Evolutionary conservation across 2,329 filamentous ascomycete species (phyloP), one percentile per base, ranked within the genome.

Genomic region (Colletotrichum sojae): DNA sequence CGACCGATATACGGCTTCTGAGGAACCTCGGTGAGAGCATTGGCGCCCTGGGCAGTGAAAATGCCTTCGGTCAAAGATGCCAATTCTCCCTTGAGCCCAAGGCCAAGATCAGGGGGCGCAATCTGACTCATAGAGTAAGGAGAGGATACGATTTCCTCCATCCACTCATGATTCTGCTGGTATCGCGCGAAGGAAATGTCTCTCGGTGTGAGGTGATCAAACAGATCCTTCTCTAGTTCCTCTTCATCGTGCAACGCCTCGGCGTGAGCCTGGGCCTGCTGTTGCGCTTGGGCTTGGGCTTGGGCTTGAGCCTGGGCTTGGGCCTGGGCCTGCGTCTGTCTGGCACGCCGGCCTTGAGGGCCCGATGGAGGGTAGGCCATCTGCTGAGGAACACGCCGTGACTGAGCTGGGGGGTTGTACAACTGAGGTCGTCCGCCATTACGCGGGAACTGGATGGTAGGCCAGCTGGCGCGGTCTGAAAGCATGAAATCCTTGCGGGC

Each of bases 121-220:
- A 99, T 97, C 77, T 97, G 94, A 57, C 88, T 88, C 71, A 95
- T 92, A 25, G 92, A 87, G 77, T 97, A 98, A 0, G 95, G 94
- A 1, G 95, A 98, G 1, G 93, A 94, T 62, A 98, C 88, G 31
- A 99, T 91, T 81, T 99, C 95, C 77, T 98, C 96, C 94, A 99
- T 97, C 96, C 95, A 98, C 79, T 97, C 94, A 76, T 99, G 95
- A 75, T 99, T 97, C 77, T 98, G 94, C 78, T 92, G 92, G 79
- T 98, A 99, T 63, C 96, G 89, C 72, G 90, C 89, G 69, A 94
- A 85, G 74, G 94, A 97, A 70, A 99, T 92, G 72, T 99, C 96
- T 51, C 95, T 89, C 3, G 95, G 95, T 0, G 94, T 95, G 71
- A 98, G 84, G 71, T 94, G 89, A 77, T 99, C 96, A 75, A 99